A percentile compares a stretch with the other conserved stretches of the same genome.
Conservation (phyloP, 2,329 filamentous ascomycete species). For the Paecilomyces dactylethromorphus region DNA sequence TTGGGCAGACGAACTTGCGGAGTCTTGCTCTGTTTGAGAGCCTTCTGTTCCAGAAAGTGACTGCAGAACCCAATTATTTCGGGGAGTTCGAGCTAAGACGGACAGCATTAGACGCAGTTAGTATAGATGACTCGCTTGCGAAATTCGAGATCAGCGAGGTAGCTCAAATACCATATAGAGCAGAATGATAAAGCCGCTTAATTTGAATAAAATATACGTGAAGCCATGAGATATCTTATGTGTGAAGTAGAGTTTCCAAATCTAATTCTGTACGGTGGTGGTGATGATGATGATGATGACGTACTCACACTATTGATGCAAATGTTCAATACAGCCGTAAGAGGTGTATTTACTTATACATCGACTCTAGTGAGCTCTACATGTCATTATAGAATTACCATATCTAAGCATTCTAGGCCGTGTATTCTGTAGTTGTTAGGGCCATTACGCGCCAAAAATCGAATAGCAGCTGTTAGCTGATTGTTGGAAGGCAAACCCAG, state of each 20-base stretch:
- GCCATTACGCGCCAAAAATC: neutral
- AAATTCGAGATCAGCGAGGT: constrained; percentile 30
- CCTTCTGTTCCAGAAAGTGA: constrained; percentile 49
- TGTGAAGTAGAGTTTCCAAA: neutral
- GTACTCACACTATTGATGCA: neutral
- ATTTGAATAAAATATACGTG: neutral
- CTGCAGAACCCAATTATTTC: constrained; percentile 56
- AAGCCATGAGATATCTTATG: neutral
- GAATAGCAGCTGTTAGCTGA: neutral
- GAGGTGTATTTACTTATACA: neutral
- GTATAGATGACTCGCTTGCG: constrained; percentile 19
- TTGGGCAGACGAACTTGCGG: constrained; percentile 49
- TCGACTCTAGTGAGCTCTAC: neutral
- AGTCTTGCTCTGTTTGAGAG: constrained; percentile 58
- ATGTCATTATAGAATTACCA: neutral
- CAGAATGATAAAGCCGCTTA: neutral
- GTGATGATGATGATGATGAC: no score
- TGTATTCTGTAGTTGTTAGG: no score
- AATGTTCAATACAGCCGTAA: neutral
- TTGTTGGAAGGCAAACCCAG: constrained; percentile 1
- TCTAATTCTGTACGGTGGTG: neutral
- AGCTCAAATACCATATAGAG: constrained; percentile 30
- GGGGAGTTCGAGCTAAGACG: constrained; percentile 58
- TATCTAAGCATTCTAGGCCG: neutral
- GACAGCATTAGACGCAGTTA: constrained; percentile 19